Base-by-base conservation (phyloP, 1,284 basidiomycete species). In the Quambalaria eucalypti region DNA sequence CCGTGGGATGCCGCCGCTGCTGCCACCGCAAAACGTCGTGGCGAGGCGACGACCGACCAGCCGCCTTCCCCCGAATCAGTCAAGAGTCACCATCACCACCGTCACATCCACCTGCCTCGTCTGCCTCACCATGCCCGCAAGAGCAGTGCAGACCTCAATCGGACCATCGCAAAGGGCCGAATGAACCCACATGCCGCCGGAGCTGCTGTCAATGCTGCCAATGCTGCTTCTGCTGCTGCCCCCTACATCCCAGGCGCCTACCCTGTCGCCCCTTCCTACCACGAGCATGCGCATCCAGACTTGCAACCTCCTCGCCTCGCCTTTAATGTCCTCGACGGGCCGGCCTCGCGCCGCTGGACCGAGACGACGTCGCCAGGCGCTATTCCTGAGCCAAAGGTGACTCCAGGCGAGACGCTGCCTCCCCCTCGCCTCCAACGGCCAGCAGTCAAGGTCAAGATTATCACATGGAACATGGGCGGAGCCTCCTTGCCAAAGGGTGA, bases 401-500 rank as follows among this genome's bases (percentile, higher is more conserved):
- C 21, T 5, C 36, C 36, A n/a, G 36, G 21, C 16, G 36, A 39
- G 19, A 46, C 42, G 19, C 42, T 46, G 19, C 42, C 42, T 7
- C 42, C 42, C 12, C 7, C 42, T 26, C 19, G 42, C n/a, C 53
- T 54, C 21, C 66, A 66, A 56, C 52, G 64, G 28, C 68, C 64
- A 0, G 57, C 52, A 31, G 77, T 80, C 66, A 80, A 80, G 60
- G 76, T 80, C 28, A 69, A 78, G 48, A 72, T 79, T 51, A 73
- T 79, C 44, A 80, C 79, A 1, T 80, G 79, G 79, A 80, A 80
- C 59, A 66, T 68, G 48, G 79, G 77, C 9, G 42, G 42, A 46
- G 77, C 77, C 58, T 74, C 76, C 1, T 58, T 80, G 29, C 78
- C 79, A 44, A 68, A 88, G 84, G 88, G 87, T 9, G 84, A 90